Percentiles rank a stretch among this genome's conserved stretches.
Conservation (phyloP, 2,329 filamentous ascomycete genomes). For the Periglandula ipomoeae region DNA sequence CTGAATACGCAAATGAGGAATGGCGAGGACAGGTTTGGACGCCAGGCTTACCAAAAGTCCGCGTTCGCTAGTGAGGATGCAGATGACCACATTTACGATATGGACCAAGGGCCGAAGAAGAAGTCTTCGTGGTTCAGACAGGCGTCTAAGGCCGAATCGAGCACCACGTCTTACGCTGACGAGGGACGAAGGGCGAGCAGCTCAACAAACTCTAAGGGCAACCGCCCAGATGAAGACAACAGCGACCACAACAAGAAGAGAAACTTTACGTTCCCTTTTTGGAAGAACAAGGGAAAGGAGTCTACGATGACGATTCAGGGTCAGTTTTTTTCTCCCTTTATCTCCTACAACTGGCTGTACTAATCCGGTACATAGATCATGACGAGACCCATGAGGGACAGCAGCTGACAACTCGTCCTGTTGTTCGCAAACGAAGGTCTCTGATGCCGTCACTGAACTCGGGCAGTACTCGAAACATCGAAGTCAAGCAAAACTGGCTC, state of each 20-base stretch:
- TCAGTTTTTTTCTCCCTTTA: conserved; percentile 12
- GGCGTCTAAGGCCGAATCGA: conserved; percentile 27
- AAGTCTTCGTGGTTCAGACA: conserved; percentile 44
- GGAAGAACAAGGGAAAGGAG: conserved; percentile 40
- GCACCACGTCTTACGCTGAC: conserved; percentile 5
- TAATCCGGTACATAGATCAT: conserved; percentile 1
- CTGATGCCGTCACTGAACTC: conserved; percentile 26
- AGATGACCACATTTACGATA: conserved; percentile 12
- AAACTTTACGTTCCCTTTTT: conserved; percentile 45
- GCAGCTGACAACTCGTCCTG: conserved; percentile 1
- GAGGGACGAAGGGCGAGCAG: conserved; percentile 3
- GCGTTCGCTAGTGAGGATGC: conserved; percentile 11
- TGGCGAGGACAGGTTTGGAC: conserved; percentile 14
- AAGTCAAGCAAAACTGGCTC: conserved; percentile 75
- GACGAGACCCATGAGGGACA: conserved; percentile 6
- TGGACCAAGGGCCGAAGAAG: conserved; percentile 27
- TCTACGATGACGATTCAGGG: conserved; percentile 36
- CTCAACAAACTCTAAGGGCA: conserved; percentile 10
- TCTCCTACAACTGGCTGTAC: background rate
- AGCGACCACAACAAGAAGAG: conserved; percentile 36
- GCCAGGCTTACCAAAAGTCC: conserved; percentile 12
- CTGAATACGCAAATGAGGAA: conserved; percentile 34
- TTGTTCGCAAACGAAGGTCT: conserved; percentile 11
- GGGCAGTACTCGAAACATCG: conserved; percentile 43
- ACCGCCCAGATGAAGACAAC: conserved; percentile 12